Evolutionary conservation across 176 grass and related monocot genomes (phyloP).

Genomic region (Tillandsia fasciculata): DNA sequence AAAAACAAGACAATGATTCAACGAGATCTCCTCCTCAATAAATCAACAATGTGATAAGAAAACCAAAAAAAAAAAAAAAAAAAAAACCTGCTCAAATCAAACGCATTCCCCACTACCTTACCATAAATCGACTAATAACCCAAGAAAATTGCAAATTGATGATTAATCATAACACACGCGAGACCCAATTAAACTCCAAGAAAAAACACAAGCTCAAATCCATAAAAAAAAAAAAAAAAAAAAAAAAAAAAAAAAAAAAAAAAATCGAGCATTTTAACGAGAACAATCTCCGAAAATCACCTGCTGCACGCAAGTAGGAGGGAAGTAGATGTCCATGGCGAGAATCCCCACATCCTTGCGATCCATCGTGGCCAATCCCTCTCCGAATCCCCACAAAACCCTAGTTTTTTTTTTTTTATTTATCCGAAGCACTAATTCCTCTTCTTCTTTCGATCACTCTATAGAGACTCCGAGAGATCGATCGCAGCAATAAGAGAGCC

Average conservation of each 20-base stretch:
- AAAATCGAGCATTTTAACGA: background rate
- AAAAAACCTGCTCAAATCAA: background rate
- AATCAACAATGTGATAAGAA: background rate
- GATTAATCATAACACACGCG: background rate
- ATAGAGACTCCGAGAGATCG: background rate
- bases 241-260: background rate
- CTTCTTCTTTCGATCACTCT: slow-evolving; percentile 5
- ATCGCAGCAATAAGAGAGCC: background rate
- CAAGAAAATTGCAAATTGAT: background rate
- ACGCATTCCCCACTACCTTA: background rate
- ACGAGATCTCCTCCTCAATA: background rate
- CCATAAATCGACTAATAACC: background rate
- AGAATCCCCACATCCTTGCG: slow-evolving; percentile 78
- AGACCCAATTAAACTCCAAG: background rate
- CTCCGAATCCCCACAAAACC: background rate
- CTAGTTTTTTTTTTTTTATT: background rate
- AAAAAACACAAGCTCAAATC: background rate
- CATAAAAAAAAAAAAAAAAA: background rate
- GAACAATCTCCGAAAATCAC: slow-evolving; percentile 12
- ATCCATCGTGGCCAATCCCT: slow-evolving; percentile 33
- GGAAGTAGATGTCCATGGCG: slow-evolving; percentile 96
- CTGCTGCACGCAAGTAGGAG: slow-evolving; percentile 65
- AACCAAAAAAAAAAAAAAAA: background rate
- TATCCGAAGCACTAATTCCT: background rate
- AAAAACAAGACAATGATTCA: no score